Conservation (phyloP, 2,329 filamentous ascomycete genomes). For the Penicillium sp. region DNA sequence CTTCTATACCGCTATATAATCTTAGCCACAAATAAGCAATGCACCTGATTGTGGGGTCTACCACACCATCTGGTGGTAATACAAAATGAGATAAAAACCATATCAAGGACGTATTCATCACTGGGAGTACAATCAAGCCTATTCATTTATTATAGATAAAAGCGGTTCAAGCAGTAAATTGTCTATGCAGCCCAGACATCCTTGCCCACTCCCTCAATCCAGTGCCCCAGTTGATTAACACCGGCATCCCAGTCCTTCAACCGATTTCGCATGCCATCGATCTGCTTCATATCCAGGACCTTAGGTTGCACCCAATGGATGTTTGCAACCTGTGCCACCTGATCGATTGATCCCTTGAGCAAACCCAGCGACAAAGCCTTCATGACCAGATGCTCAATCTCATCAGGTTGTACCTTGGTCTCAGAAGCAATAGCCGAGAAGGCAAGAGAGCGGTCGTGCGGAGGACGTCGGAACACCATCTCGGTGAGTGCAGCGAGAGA, state of each 20-base stretch:
- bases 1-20: neutral
- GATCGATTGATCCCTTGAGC: slow-evolving; percentile 88
- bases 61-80: neutral
- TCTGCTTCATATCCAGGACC: slow-evolving; percentile 93
- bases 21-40: neutral
- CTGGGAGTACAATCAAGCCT: slow-evolving; percentile 3
- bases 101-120: neutral
- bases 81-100: slow-evolving; percentile 3
- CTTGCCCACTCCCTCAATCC: slow-evolving; percentile 91
- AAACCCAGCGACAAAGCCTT: slow-evolving; percentile 95
- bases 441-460: slow-evolving; percentile 91
- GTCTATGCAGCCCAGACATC: slow-evolving; percentile 87
- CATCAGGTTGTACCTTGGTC: slow-evolving; percentile 84
- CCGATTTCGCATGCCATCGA: slow-evolving; percentile 83
- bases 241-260: slow-evolving; percentile 94
- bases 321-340: slow-evolving; percentile 88
- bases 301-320: slow-evolving; percentile 99
- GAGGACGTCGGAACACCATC: slow-evolving; percentile 90
- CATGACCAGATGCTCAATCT: slow-evolving; percentile 99
- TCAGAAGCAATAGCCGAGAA: slow-evolving; percentile 86
- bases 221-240: slow-evolving; percentile 93
- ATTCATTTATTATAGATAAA: slow-evolving; percentile 27
- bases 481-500: slow-evolving; percentile 95
- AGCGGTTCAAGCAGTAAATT: slow-evolving; percentile 7
- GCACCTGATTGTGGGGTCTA: neutral